Percentiles rank a stretch among this genome's conserved stretches.
Evolutionary conservation across 768 basidiomycete species (phyloP).

Genomic region (Leccinum uliginosum): DNA sequence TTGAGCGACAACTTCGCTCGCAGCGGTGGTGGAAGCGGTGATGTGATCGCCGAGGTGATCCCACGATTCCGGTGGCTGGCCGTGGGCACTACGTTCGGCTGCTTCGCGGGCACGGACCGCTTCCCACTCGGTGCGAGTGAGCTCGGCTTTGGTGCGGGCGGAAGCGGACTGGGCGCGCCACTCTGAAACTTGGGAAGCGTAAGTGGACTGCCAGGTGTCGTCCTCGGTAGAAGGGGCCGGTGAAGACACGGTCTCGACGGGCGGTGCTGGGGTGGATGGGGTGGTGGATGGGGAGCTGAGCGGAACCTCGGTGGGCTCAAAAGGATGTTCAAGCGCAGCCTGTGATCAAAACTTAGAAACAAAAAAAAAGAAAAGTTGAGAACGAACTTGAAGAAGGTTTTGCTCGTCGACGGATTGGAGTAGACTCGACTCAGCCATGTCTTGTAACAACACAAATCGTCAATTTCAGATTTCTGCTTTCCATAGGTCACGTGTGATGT

Average conservation of each 20-base stretch:
- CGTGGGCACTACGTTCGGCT: conserved; percentile 39
- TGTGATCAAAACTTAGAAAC: background rate
- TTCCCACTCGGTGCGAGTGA: conserved; percentile 70
- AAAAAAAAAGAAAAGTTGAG: background rate
- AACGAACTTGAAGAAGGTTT: conserved; percentile 20
- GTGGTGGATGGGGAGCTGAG: conserved; percentile 4
- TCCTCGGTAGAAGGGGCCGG: conserved; percentile 18
- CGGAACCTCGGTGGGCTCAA: conserved; percentile 23
- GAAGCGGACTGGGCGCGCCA: conserved; percentile 75
- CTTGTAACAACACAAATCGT: background rate
- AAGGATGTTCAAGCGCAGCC: conserved; percentile 26
- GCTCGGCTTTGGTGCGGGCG: conserved; percentile 71
- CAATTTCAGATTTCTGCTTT: background rate
- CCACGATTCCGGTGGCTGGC: conserved; percentile 18
- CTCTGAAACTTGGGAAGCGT: conserved; percentile 60
- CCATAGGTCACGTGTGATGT: conserved; percentile 4
- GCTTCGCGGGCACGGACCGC: conserved; percentile 43
- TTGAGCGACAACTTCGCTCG: conserved; percentile 12
- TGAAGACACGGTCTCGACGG: background rate
- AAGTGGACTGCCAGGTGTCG: conserved; percentile 61
- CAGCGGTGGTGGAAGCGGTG: conserved; percentile 17
- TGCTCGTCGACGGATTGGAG: conserved; percentile 22
- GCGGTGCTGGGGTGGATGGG: background rate
- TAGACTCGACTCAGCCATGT: conserved; percentile 26
- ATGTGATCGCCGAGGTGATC: conserved; percentile 28